Percentiles rank a stretch among this genome's conserved stretches.
These are phyloP conservation scores for Eucalyptus virginea DNA, from an alignment of 345 rosid genomes.

Conservation along the genomic window DNA sequence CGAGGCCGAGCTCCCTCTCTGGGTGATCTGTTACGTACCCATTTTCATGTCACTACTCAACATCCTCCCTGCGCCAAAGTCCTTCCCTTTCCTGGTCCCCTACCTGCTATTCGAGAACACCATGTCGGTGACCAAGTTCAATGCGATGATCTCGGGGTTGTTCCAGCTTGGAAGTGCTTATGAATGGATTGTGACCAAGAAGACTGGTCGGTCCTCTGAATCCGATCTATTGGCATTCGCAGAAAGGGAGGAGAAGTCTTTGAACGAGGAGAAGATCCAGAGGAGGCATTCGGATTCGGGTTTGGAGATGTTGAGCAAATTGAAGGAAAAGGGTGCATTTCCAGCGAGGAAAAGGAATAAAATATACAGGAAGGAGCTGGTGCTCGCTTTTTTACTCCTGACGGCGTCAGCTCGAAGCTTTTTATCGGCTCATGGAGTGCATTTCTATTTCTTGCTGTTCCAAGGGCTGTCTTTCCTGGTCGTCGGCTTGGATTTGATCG, in stretches of 20 bases:
- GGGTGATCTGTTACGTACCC: slow-evolving; percentile 84
- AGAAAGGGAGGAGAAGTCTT: slow-evolving; percentile 49
- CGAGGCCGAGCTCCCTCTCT: slow-evolving; percentile 74
- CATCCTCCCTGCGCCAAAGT: slow-evolving; percentile 74
- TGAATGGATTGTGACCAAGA: slow-evolving; percentile 88
- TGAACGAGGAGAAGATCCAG: slow-evolving; percentile 37
- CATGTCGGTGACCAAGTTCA: slow-evolving; percentile 91
- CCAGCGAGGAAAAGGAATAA: slow-evolving; percentile 38
- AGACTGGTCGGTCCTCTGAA: slow-evolving; percentile 80
- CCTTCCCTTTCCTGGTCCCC: slow-evolving; percentile 84
- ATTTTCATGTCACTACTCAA: slow-evolving; percentile 72
- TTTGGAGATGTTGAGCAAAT: slow-evolving; percentile 45
- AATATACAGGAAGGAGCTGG: slow-evolving; percentile 72
- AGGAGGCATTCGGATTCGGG: slow-evolving; percentile 72
- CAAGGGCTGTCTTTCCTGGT: slow-evolving; percentile 81
- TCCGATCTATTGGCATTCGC: slow-evolving; percentile 68
- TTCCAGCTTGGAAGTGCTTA: slow-evolving; percentile 89
- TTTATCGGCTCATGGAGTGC: slow-evolving; percentile 78
- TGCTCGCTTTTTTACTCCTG: slow-evolving; percentile 68
- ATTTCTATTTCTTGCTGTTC: slow-evolving; percentile 83
- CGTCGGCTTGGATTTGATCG: slow-evolving; percentile 87
- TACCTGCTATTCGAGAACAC: slow-evolving; percentile 89
- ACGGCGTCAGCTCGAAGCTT: slow-evolving; percentile 82
- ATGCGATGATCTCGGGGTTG: slow-evolving; percentile 86
- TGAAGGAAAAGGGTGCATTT: slow-evolving; percentile 31